Evolutionary conservation across 2,329 filamentous ascomycete species (phyloP).

Genomic region (Zasmidium angulare): DNA sequence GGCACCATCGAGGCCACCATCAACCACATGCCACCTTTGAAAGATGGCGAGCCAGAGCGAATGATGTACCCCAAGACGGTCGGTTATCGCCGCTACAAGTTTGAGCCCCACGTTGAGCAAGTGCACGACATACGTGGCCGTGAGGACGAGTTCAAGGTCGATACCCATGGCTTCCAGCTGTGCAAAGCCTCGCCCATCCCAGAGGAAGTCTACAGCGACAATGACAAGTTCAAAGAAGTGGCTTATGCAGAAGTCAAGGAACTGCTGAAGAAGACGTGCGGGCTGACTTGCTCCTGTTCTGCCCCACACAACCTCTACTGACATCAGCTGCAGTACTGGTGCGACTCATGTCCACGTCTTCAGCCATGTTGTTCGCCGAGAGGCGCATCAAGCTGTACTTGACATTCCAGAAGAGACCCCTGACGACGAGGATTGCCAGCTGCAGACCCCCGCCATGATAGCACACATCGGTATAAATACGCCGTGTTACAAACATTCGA

Average conservation of each 20-base stretch:
- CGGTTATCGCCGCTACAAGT: background rate
- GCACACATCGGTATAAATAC: background rate
- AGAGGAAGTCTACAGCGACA: background rate
- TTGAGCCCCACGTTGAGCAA: background rate
- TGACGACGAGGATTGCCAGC: background rate
- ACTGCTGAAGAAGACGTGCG: background rate
- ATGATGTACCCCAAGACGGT: background rate
- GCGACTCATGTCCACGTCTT: background rate
- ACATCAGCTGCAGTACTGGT: background rate
- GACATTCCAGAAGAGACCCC: background rate
- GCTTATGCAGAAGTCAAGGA: background rate
- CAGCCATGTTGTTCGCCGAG: background rate
- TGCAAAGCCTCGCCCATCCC: background rate
- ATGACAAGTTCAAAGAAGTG: background rate
- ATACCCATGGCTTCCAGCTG: constrained; percentile 2
- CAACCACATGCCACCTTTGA: background rate
- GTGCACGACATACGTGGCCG: background rate
- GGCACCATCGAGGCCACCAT: background rate
- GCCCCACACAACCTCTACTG: too few relatives aligned
- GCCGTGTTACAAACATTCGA: background rate
- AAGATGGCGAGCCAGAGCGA: background rate
- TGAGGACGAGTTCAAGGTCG: constrained; percentile 1
- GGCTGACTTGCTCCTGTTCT: too few relatives aligned
- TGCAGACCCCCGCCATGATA: background rate
- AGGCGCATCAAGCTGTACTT: background rate